These are phyloP conservation scores for Elaphomyces granulatus DNA, from an alignment of 495 filamentous ascomycete species.

Conservation along the genomic window DNA sequence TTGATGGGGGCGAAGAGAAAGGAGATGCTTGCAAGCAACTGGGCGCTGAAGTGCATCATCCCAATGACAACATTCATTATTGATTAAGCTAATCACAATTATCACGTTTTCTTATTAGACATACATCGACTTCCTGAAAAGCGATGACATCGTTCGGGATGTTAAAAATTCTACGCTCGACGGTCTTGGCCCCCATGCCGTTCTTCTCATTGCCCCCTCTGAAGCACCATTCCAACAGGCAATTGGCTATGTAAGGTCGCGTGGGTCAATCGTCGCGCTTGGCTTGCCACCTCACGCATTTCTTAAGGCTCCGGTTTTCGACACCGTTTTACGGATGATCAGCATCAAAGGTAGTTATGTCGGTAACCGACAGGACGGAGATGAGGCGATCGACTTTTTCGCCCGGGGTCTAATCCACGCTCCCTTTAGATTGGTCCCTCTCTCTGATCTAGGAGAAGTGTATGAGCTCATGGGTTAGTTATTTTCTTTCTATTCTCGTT, in stretches of 20 bases:
- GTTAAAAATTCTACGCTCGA: constrained; percentile 66
- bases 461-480: constrained; percentile 54
- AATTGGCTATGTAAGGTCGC: constrained; percentile 65
- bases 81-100: constrained; percentile 1
- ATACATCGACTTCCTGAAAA: constrained; percentile 66
- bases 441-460: constrained; percentile 62
- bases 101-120: no score
- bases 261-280: constrained; percentile 69
- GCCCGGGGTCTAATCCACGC: constrained; percentile 66
- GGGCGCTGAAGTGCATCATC: constrained; percentile 36
- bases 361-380: constrained; percentile 71
- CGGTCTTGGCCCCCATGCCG: constrained; percentile 75
- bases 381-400: constrained; percentile 84
- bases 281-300: constrained; percentile 68
- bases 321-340: constrained; percentile 77
- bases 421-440: constrained; percentile 68
- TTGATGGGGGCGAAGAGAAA: constrained; percentile 73
- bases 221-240: constrained; percentile 95
- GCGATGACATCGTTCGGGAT: constrained; percentile 62
- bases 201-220: constrained; percentile 66
- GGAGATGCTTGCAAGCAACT: constrained; percentile 47
- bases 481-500: background rate
- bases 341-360: constrained; percentile 88
- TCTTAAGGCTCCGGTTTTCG: constrained; percentile 71
- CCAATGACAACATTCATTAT: background rate